Evolutionary conservation across 225 moss, liverwort and hornwort species (phyloP), one percentile per base, ranked within the genome.

Genomic region (Pleurozium schreberi): DNA sequence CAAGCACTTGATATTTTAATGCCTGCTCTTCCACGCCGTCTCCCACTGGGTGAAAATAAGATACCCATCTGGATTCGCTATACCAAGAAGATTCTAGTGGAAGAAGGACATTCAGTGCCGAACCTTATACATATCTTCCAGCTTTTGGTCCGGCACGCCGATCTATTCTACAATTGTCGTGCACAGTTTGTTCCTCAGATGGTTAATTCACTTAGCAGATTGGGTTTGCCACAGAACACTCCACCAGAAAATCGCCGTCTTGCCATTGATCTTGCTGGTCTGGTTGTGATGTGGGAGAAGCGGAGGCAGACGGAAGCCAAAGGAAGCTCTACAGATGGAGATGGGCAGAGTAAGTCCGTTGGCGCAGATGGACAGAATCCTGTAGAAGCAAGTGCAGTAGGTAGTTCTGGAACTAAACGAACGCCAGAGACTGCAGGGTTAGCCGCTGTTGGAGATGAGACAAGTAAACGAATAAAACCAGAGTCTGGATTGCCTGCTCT

Each of bases 11-110:
- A 99, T 85, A 99, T 99, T 84, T 88, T 99, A 73, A 99, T 99
- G 99, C 99, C 99, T 93, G 99, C 99, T 52, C 95, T 99, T 86
- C 99, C 99, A 76, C 94, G 96, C 58, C 95, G 99, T 91, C 92
- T 99, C 64, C 99, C 99, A 14, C 92, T 97, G 86, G 97, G 96
- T 66, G 99, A 99, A 82, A 95, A 93, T 83, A 99, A 95, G 92
- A 97, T 99, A 91, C 99, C 99, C n/a, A 99, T 99, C 77, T 99
- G 99, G 99, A 99, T 99, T 90, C 99, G 99, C 68, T 99, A 99
- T 85, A 99, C 99, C n/a, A 99, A 99, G 84, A 99, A 99, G 92
- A 99, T 99, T 88, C 85, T 99, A 84, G 99, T 99, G 81, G 99
- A 99, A 91, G 99, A 99, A 89, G 99, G 99, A 61, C 99, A 99